Conservation (phyloP, 495 filamentous ascomycete genomes). For the Corynascus novoguineensis region DNA sequence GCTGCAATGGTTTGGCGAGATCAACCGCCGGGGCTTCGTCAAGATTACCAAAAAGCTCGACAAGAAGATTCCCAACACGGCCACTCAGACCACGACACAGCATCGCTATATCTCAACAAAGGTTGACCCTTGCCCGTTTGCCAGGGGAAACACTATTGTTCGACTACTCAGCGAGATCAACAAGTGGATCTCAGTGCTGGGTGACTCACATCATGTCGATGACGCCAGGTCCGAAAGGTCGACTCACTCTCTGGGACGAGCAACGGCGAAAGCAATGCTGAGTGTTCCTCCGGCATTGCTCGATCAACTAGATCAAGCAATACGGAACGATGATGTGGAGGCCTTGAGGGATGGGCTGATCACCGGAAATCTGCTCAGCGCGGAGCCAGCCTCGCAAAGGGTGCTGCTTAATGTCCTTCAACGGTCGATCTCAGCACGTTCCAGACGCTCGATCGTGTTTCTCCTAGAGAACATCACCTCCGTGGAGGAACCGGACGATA, state of each 20-base stretch:
- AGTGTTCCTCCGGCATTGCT: constrained; percentile 60
- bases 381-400: constrained; percentile 51
- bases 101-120: constrained; percentile 78
- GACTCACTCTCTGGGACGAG: constrained; percentile 62
- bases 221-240: constrained; percentile 69
- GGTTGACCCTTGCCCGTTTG: constrained; percentile 79
- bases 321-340: constrained; percentile 65
- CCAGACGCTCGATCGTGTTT: constrained; percentile 60
- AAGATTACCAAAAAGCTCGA: constrained; percentile 98
- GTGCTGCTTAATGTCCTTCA: constrained; percentile 77
- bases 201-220: constrained; percentile 62
- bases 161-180: constrained; percentile 73
- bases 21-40: constrained; percentile 88
- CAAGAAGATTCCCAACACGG: constrained; percentile 69
- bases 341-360: constrained; percentile 55
- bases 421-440: constrained; percentile 67
- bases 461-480: constrained; percentile 61
- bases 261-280: constrained; percentile 63
- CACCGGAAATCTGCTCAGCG: constrained; percentile 48
- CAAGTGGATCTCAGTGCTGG: constrained; percentile 79
- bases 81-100: constrained; percentile 51
- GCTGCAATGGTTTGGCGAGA: constrained; percentile 95
- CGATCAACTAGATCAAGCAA: constrained; percentile 68
- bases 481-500: constrained; percentile 81
- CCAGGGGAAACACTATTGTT: constrained; percentile 62